Base-by-base conservation (phyloP, 768 basidiomycete genomes). In the Suillus subaureus region DNA sequence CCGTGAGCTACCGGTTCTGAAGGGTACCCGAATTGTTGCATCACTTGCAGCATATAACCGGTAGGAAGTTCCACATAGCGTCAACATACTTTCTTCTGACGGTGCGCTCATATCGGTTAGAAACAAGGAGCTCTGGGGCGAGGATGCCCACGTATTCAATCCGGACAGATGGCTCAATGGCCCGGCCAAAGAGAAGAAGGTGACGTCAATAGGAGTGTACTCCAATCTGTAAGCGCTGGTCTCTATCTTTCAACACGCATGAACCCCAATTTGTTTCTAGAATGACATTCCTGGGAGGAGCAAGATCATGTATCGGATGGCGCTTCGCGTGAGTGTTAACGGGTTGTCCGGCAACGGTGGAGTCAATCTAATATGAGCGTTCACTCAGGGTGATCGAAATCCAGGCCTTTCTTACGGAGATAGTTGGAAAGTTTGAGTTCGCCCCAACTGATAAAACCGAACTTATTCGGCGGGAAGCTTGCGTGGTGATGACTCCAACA, bases 351-450 rank as follows among this genome's bases (percentile, higher is more conserved):
- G 6, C 1, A 23, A 39, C n/a, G 26, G 11, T n/a, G 39, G 55
- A 57, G 58, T 63, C 31, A 65, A 3, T 8, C 61, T 63, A 7
- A 33, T 12, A n/a, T 31, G 62, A 9, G 33, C n/a, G 51, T 35
- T 42, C 13, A 26, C 1, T 51, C 67, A 80, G 78, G 5, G 69
- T 87, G 0, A 70, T 81, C 47, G 87, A 90, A 71, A 71, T 88
- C 18, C 88, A 89, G 67, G 79, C 82, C 0, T 87, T 90, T 73
- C 70, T 89, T n/a, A 80, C 84, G 28, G 86, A 87, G 69, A 76
- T 87, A 26, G 64, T 89, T 47, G 73, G 79, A 40, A 79, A 83
- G 68, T 87, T 89, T 68, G 83, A 88, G 67, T 85, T 89, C 66
- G 66, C 70, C 49, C 70, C 72, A 63, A 78, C 77, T 21, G 73